Evolutionary conservation across 2,329 filamentous ascomycete species (phyloP), one percentile per base, ranked within the genome.

Genomic region (Microthyrium microscopicum): DNA sequence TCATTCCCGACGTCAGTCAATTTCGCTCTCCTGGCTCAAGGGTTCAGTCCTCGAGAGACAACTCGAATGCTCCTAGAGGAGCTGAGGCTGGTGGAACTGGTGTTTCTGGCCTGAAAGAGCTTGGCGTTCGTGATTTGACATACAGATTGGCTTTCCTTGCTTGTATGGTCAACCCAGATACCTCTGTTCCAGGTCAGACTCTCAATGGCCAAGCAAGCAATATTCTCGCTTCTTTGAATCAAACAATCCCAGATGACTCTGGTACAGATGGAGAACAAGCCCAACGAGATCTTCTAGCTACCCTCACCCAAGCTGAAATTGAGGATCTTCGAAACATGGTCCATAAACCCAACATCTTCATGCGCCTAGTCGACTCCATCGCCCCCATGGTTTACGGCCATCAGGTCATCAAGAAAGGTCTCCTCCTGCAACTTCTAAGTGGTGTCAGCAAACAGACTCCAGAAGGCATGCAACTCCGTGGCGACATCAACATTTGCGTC

Each of bases 401-500:
- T 51, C 83, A 89, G 40, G 83, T 94, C 37, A 87, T 98, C 49
- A 98, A 98, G 61, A 98, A 98, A 56, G 89, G 89, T 20, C 64
- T 98, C 17, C 68, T 98, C 5, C 66, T 98, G 26, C 89, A 98
- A 55, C 66, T 98, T 29, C 83, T 98, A 70, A 82, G 84, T n/a
- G 89, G 89, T 62, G 82, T 98, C 2, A 74, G 75, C 57, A 98
- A 98, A 55, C 70, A 71, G 16, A 98, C 89, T 0, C 70, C 83
- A 0, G 89, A 98, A 57, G 87, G 83, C 40, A 93, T 98, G 83
- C 74, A 85, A 41, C 68, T 98, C 27, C 76, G 89, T 68, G 89
- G 89, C 44, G 89, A 98, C 51, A 85, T 98, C 63, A 98, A 98
- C 59, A 92, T 98, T 41, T 98, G 89, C 56, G 82, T 98, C 44